Conservation (phyloP, 1,139 yeast species). For the Scheffersomyces parashehatae region DNA sequence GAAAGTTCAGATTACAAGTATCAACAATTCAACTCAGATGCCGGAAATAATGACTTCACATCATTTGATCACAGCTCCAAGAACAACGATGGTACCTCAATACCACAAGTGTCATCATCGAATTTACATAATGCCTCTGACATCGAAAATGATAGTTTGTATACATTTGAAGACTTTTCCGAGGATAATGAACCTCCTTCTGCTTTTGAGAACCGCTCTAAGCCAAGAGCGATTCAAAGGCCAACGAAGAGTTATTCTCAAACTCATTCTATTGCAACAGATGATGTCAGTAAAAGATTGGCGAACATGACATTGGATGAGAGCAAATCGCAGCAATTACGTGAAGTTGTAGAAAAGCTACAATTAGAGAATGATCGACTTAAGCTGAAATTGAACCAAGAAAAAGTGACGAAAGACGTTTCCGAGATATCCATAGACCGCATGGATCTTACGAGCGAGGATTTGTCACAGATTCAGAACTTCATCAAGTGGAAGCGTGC, state of each 20-base stretch:
- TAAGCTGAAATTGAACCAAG: constrained; percentile 11
- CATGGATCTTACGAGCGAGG: constrained; percentile 24
- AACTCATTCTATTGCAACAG: neutral
- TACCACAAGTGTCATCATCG: constrained; percentile 3
- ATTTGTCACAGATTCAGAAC: constrained; percentile 16
- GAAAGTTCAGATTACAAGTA: constrained; percentile 18
- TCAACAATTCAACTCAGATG: constrained; percentile 14
- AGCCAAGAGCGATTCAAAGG: no score
- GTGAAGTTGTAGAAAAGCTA: constrained; percentile 7
- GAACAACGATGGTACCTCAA: constrained; percentile 4
- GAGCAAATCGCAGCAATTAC: constrained; percentile 3
- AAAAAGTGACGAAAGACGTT: constrained; percentile 4
- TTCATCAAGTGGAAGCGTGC: constrained; percentile 41
- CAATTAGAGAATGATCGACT: constrained; percentile 17
- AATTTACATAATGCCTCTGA: constrained; percentile 1
- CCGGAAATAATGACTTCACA: constrained; percentile 25
- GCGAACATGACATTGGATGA: neutral
- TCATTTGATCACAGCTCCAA: constrained; percentile 18
- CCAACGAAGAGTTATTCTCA: neutral
- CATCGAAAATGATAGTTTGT: constrained; percentile 22
- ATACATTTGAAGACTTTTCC: constrained; percentile 30
- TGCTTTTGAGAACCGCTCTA: no score
- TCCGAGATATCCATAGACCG: constrained; percentile 23
- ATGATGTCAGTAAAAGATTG: neutral
- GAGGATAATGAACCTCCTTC: constrained; percentile 8